Evolutionary conservation across 768 basidiomycete species (phyloP).

Genomic region (Russula ochroleuca): DNA sequence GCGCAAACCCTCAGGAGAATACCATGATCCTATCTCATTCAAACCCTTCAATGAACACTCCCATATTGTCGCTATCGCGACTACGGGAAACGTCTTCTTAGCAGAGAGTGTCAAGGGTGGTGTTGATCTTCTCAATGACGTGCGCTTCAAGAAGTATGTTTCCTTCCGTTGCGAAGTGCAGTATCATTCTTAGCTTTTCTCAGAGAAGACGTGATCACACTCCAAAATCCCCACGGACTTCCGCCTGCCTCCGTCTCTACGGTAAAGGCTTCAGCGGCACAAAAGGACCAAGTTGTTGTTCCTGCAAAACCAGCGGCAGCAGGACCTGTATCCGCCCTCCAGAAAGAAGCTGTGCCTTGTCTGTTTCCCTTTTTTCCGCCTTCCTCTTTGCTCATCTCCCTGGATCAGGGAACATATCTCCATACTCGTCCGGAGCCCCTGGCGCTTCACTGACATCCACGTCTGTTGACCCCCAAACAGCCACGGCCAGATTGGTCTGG

Average conservation of each 20-base stretch:
- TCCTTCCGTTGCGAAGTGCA: conserved; percentile 1
- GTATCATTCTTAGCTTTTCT: conserved; percentile 8
- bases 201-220: conserved; percentile 86
- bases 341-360: conserved; percentile 56
- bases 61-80: conserved; percentile 85
- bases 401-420: conserved; percentile 80
- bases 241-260: conserved; percentile 50
- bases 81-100: conserved; percentile 89
- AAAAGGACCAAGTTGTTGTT: conserved; percentile 36
- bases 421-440: conserved; percentile 82
- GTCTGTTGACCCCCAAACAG: conserved; percentile 70
- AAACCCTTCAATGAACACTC: conserved; percentile 97
- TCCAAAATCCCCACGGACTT: conserved; percentile 86
- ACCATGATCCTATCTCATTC: conserved; percentile 96
- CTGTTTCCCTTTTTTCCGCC: conserved; percentile 29
- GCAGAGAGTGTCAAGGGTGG: conserved; percentile 87
- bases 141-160: conserved; percentile 74
- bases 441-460: conserved; percentile 95
- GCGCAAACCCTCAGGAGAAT: conserved; percentile 78
- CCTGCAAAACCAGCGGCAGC: conserved; percentile 32
- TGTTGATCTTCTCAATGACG: conserved; percentile 80
- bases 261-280: conserved; percentile 31
- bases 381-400: conserved; percentile 8
- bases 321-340: conserved; percentile 27
- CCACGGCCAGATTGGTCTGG: conserved; percentile 80